These are phyloP conservation scores for Cercospora beticola DNA, from an alignment of 2,329 filamentous ascomycete species.

Conservation along the genomic window DNA sequence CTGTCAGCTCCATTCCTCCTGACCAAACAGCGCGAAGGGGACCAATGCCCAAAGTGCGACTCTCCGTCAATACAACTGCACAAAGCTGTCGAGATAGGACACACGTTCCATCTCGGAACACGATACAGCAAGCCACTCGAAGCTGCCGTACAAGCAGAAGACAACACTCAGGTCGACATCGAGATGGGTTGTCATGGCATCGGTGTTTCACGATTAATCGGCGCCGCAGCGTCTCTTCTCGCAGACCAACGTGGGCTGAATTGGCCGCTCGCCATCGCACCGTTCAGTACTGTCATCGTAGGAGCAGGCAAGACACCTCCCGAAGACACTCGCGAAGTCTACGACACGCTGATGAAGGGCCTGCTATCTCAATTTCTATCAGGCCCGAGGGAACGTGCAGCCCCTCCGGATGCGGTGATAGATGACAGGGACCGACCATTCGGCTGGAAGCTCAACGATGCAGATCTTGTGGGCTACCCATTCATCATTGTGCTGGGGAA, in stretches of 20 bases:
- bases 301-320: conserved; percentile 33
- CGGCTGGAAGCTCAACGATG: conserved; percentile 86
- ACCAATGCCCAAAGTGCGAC: conserved; percentile 70
- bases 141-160: conserved; percentile 56
- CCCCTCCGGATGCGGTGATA: conserved; percentile 60
- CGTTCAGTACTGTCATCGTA: conserved; percentile 74
- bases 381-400: conserved; percentile 11
- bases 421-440: conserved; percentile 69
- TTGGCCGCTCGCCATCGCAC: conserved; percentile 85
- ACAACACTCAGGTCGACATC: conserved; percentile 54
- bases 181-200: conserved; percentile 98
- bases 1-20: conserved; percentile 55
- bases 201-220: conserved; percentile 86
- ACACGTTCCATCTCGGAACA: conserved; percentile 91
- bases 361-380: neutral
- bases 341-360: conserved; percentile 56
- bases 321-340: conserved; percentile 48
- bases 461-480: conserved; percentile 85
- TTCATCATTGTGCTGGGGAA: conserved; percentile 77
- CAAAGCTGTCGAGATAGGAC: conserved; percentile 83
- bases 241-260: conserved; percentile 72
- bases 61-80: conserved; percentile 60
- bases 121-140: conserved; percentile 77
- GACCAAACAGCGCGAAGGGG: conserved; percentile 64
- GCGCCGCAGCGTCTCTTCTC: conserved; percentile 75